Base-by-base conservation (phyloP, 2,329 filamentous ascomycete species). In the Neofusicoccum parvum region DNA sequence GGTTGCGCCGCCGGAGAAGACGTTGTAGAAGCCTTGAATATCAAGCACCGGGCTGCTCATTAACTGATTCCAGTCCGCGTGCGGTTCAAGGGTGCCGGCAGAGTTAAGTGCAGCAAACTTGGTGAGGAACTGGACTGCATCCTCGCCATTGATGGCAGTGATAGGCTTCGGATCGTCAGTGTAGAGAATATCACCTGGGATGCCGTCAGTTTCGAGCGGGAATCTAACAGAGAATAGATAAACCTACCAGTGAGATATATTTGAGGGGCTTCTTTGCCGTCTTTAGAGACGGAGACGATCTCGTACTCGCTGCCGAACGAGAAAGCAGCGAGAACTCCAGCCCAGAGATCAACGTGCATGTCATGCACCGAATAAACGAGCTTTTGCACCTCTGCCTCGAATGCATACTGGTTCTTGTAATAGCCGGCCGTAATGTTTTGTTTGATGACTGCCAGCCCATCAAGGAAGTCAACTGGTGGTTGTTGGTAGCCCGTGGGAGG, bases 401-500 rank as follows among this genome's bases (percentile, higher is more conserved):
- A 78, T 4, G 74, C 72, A 58, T 79, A 80, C 65, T 80, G 76
- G 20, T 75, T 79, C 3, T 65, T 67, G 66, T 80, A 80, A 6
- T 60, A 49, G 1, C 69, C 70, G 6, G 68, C 53, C 1, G 68
- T 67, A 9, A 78, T 68, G 15, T 70, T 67, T 10, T 69, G 45
- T 49, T 71, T 66, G 23, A 80, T 73, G 1, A 68, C 63, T 1
- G 72, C 64, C 1, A 80, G 62, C 1, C 70, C 74, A 23, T 64
- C 66, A 2, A 72, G 5, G 1, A 80, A 67, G 66, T 80, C 78
- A 12, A 79, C 71, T 3, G 73, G 67, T 12, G 75, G 80, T 64
- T 79, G 80, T 67, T 79, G 80, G 65, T 80, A 81, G 20, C 76
- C 75, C 7, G 69, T 62, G 0, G 79, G 79, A 0, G 80, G 80